phyloP scores from a whole-genome alignment of 306 rosid genomes.

The Vigna mungo region DNA sequence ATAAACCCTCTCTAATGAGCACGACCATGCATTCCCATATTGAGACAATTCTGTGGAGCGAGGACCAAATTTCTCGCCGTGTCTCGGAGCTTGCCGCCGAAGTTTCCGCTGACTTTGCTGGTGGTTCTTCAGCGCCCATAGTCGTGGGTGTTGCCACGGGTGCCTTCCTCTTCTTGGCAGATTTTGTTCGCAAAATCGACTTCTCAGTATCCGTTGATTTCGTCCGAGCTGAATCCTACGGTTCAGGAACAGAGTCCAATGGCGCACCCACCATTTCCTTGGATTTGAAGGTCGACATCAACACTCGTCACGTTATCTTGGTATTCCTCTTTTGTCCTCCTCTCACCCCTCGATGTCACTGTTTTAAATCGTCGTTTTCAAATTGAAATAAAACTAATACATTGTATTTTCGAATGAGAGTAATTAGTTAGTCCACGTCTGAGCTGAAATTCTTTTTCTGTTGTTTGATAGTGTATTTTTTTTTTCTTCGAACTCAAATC shows the following conservation, averaged over 20 bases:
- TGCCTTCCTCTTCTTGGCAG: constrained; percentile 83
- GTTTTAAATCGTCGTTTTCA: not conserved
- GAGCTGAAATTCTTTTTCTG: too few relatives aligned
- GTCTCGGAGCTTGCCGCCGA: constrained; percentile 71
- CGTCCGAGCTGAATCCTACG: constrained; percentile 79
- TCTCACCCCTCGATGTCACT: not conserved
- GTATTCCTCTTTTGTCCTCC: constrained; percentile 45
- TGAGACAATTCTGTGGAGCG: constrained; percentile 67
- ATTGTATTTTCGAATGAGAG: not conserved
- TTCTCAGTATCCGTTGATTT: constrained; percentile 74
- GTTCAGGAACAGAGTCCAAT: constrained; percentile 66
- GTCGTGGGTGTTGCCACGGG: constrained; percentile 90
- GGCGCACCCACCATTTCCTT: constrained; percentile 67
- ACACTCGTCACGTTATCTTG: constrained; percentile 74
- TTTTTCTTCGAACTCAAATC: too few relatives aligned
- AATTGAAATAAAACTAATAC: not conserved
- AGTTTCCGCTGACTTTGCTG: constrained; percentile 55
- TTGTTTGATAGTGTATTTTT: too few relatives aligned
- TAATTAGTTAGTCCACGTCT: too few relatives aligned
- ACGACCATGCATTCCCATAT: constrained; percentile 63
- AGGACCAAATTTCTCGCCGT: constrained; percentile 70
- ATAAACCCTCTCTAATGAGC: constrained; percentile 8
- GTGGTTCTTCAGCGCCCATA: constrained; percentile 52
- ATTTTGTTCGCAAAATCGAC: constrained; percentile 69
- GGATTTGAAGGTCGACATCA: constrained; percentile 70